Evolutionary conservation across 345 rosid genomes (phyloP).

Genomic region (Eucalyptus albens): DNA sequence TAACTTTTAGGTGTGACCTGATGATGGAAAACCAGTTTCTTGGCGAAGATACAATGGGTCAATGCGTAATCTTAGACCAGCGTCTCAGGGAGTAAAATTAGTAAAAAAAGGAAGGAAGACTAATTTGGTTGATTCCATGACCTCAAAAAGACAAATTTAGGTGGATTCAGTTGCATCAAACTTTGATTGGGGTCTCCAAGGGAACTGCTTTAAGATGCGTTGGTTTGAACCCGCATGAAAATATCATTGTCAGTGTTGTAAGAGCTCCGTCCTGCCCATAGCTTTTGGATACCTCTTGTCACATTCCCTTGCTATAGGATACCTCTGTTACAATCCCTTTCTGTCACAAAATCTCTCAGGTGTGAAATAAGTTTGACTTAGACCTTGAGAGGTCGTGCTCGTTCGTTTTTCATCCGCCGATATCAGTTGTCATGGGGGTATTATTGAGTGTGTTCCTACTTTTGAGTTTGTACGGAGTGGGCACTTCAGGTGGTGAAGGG

Average conservation of each 20-base stretch:
- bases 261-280: not conserved
- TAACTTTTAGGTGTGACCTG: not conserved
- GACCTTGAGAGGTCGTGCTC: not conserved
- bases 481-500: constrained; percentile 3
- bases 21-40: not conserved
- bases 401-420: constrained; percentile 1
- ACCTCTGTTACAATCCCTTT: not conserved
- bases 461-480: constrained; percentile 1
- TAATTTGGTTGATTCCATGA: not conserved
- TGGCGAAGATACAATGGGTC: not conserved
- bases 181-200: constrained; percentile 9
- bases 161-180: constrained; percentile 28
- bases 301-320: not conserved
- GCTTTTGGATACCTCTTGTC: not conserved
- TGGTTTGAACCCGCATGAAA: constrained; percentile 11
- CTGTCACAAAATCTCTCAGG: not conserved
- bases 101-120: not conserved
- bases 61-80: not conserved
- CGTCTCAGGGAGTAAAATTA: not conserved
- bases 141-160: not conserved
- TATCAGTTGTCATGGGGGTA: constrained; percentile 1
- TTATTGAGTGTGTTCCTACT: not conserved
- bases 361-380: not conserved
- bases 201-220: constrained; percentile 4
- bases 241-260: not conserved